phyloP scores from a whole-genome alignment of 2,329 filamentous ascomycete species.

The Chaetoscypha palmicola region DNA sequence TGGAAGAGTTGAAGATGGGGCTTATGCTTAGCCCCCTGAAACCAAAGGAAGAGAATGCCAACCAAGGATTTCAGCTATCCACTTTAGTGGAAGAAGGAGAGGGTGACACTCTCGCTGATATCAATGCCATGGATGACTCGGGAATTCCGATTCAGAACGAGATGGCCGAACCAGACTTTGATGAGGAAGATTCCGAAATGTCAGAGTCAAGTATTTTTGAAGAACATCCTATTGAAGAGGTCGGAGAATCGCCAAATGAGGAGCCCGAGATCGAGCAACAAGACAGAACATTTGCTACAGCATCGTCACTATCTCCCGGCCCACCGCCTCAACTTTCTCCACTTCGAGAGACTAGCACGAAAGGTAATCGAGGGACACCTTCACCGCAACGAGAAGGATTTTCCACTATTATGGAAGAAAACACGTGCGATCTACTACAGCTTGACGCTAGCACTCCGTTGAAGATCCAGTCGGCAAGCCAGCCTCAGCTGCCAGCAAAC shows the following conservation, averaged over 20 bases:
- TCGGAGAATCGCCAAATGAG: slow-evolving; percentile 9
- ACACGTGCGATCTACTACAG: slow-evolving; percentile 37
- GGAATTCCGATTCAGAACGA: slow-evolving; percentile 17
- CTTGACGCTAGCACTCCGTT: slow-evolving; percentile 32
- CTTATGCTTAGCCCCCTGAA: slow-evolving; percentile 55
- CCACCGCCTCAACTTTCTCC: slow-evolving; percentile 37
- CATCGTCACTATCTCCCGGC: slow-evolving; percentile 23
- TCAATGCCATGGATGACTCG: slow-evolving; percentile 30
- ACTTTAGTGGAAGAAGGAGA: slow-evolving; percentile 26
- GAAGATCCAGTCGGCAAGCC: slow-evolving; percentile 21
- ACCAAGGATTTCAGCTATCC: slow-evolving; percentile 31
- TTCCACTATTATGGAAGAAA: slow-evolving; percentile 42
- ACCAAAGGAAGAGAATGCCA: slow-evolving; percentile 44
- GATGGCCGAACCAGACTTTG: slow-evolving; percentile 25
- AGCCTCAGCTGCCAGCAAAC: slow-evolving; percentile 5
- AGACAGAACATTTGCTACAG: slow-evolving; percentile 20
- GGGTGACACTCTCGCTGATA: slow-evolving; percentile 30
- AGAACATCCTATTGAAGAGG: slow-evolving; percentile 36
- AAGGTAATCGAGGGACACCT: slow-evolving; percentile 23
- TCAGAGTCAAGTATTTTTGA: slow-evolving; percentile 39
- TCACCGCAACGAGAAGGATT: slow-evolving; percentile 35
- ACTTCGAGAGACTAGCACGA: slow-evolving; percentile 33
- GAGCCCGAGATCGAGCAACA: slow-evolving; percentile 20
- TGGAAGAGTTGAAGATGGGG: slow-evolving; percentile 62
- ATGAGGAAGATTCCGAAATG: slow-evolving; percentile 23